phyloP scores from a whole-genome alignment of 768 basidiomycete species.

The Trametopsis cervina region DNA sequence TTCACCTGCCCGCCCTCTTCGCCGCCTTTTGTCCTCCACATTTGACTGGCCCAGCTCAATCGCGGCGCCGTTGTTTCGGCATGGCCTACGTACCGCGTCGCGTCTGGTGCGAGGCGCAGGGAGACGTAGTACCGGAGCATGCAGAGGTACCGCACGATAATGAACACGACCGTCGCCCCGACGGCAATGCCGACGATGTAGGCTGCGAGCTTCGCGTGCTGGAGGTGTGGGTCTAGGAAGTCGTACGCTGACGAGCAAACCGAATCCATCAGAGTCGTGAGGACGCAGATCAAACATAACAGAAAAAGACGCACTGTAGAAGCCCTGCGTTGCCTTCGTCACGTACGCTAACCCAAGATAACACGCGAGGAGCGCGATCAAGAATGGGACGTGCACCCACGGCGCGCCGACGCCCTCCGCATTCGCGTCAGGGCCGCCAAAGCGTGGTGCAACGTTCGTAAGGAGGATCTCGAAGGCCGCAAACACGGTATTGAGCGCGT shows the following conservation, averaged over 20 bases:
- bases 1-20: conserved; percentile 3
- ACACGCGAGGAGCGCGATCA: conserved; percentile 40
- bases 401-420: background rate
- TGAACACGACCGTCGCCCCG: conserved; percentile 47
- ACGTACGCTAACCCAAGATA: conserved; percentile 70
- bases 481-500: conserved; percentile 52
- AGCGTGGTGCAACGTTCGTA: conserved; percentile 45
- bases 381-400: conserved; percentile 21
- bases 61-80: background rate
- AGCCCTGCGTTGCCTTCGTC: conserved; percentile 49
- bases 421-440: background rate
- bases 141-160: conserved; percentile 35
- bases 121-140: conserved; percentile 31
- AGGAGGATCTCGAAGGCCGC: conserved; percentile 51
- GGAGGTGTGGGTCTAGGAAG: conserved; percentile 51
- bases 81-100: conserved; percentile 4
- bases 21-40: background rate
- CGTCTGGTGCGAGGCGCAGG: conserved; percentile 8
- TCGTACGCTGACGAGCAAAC: conserved; percentile 41
- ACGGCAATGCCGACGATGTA: conserved; percentile 58
- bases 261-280: background rate
- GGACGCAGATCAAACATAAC: background rate
- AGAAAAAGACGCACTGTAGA: conserved; percentile 48
- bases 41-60: background rate
- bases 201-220: conserved; percentile 40